phyloP scores from a whole-genome alignment of 2,329 filamentous ascomycete genomes.

The Phialemoniopsis sp. region DNA sequence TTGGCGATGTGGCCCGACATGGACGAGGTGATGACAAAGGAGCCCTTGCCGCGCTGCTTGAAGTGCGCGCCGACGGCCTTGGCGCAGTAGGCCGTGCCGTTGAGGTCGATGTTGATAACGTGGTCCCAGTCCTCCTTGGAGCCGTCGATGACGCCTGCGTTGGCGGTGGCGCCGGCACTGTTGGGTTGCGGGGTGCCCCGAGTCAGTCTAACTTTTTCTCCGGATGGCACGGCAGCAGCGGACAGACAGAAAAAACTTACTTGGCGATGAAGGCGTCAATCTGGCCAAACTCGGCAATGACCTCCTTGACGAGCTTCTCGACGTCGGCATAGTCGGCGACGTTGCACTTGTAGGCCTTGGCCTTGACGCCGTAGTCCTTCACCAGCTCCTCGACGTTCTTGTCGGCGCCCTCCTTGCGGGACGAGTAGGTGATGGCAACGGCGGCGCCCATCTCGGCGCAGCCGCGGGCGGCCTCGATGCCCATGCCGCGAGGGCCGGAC shows the following conservation, averaged over 20 bases:
- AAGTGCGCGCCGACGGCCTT: slow-evolving; percentile 66
- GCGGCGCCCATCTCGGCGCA: slow-evolving; percentile 69
- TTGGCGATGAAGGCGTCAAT: slow-evolving; percentile 71
- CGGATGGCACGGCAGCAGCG: no score
- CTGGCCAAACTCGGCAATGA: slow-evolving; percentile 64
- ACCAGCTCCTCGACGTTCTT: slow-evolving; percentile 63
- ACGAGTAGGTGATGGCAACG: slow-evolving; percentile 68
- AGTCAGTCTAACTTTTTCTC: no score
- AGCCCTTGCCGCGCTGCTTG: slow-evolving; percentile 60
- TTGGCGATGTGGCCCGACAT: slow-evolving; percentile 79
- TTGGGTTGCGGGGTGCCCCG: no score
- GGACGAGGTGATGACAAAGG: slow-evolving; percentile 73
- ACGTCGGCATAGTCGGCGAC: slow-evolving; percentile 50
- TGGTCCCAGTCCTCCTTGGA: slow-evolving; percentile 59
- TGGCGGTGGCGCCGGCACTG: slow-evolving; percentile 23
- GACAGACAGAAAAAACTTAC: no score
- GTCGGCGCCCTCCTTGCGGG: slow-evolving; percentile 62
- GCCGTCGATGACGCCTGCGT: slow-evolving; percentile 70
- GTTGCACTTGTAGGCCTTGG: slow-evolving; percentile 59
- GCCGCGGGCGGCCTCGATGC: slow-evolving; percentile 64
- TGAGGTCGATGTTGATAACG: slow-evolving; percentile 68
- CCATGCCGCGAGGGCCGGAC: slow-evolving; percentile 66
- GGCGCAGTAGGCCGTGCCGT: slow-evolving; percentile 76
- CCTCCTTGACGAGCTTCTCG: slow-evolving; percentile 42
- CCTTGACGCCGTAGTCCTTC: slow-evolving; percentile 64